Evolutionary conservation across 2,329 filamentous ascomycete genomes (phyloP), one percentile per base, ranked within the genome.

Genomic region (Trichophyton verrucosum): DNA sequence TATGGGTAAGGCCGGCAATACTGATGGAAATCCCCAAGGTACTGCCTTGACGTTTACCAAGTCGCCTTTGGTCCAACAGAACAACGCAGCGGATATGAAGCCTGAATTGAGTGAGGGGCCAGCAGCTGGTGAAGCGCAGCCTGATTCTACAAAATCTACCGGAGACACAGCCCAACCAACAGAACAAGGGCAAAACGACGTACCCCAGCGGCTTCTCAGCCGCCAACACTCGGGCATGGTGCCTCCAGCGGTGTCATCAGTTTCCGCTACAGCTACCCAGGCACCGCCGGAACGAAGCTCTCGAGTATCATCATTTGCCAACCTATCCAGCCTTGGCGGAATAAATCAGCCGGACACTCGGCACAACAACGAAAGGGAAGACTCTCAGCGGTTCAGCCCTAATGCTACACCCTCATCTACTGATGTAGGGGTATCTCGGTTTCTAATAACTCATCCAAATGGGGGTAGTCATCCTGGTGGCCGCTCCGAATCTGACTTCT

Each of bases 231-330:
- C 74, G 15, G 74, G 74, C 44, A 76, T 74, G 66, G 76, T 74
- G 8, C 75, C 76, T 3, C 76, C 76, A n/a, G 72, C 76, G 42
- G 76, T 78, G 73, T 77, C 76, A 36, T 77, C 76, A 4, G 72
- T 78, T 22, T 78, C 75, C n/a, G 76, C 75, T 13, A 74, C 73
- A 56, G 76, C 72, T 3, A 74, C 72, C 47, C 74, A 75, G 3
- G 66, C 69, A 42, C 66, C 68, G 33, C 64, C 71, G 47, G 68
- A 74, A 66, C 65, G 70, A 33, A 62, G 71, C 61, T 70, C 73
- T n/a, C 69, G 71, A 61, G 72, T 69, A 62, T 66, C 70, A 15
- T 73, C 72, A 56, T 65, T 75, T 38, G 68, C 71, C 20, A 76
- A 70, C 59, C 63, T 75, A 46, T 67, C 71, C 56, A 69, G 65